Conservation (phyloP, 2,329 filamentous ascomycete species). For the Aspergillus pseudotamarii region DNA sequence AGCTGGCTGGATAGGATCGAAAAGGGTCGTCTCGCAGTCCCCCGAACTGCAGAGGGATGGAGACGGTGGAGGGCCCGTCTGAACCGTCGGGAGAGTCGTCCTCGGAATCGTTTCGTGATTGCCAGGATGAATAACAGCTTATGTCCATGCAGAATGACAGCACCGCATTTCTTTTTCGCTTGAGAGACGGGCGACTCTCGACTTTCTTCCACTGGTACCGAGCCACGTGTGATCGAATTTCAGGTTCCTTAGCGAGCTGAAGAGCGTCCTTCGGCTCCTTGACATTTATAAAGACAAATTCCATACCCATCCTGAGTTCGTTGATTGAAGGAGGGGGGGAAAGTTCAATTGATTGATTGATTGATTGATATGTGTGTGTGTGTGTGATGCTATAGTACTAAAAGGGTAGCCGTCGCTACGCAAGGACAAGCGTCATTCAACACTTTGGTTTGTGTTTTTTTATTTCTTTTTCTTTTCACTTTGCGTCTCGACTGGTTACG, state of each 20-base stretch:
- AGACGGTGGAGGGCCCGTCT: not conserved
- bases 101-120: not conserved
- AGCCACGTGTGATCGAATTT: constrained; percentile 31
- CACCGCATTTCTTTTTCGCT: constrained; percentile 6
- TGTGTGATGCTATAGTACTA: not conserved
- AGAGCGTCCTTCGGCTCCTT: constrained; percentile 28
- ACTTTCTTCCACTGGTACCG: constrained; percentile 27
- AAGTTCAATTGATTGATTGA: not conserved
- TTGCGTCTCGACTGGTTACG: not conserved
- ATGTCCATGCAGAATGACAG: not conserved
- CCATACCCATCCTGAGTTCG: constrained; percentile 9
- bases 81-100: not conserved
- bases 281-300: constrained; percentile 32
- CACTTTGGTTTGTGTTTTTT: not conserved
- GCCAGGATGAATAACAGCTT: not conserved
- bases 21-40: constrained; percentile 34
- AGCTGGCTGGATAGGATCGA: constrained; percentile 41
- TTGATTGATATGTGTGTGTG: not conserved
- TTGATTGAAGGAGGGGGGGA: not conserved
- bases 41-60: constrained; percentile 23
- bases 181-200: not conserved
- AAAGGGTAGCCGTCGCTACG: not conserved
- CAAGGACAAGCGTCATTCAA: not conserved
- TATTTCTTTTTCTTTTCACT: not conserved
- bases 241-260: constrained; percentile 25